phyloP scores from a whole-genome alignment of 352 stramenopile genomes.

The Aphanomyces invadans region DNA sequence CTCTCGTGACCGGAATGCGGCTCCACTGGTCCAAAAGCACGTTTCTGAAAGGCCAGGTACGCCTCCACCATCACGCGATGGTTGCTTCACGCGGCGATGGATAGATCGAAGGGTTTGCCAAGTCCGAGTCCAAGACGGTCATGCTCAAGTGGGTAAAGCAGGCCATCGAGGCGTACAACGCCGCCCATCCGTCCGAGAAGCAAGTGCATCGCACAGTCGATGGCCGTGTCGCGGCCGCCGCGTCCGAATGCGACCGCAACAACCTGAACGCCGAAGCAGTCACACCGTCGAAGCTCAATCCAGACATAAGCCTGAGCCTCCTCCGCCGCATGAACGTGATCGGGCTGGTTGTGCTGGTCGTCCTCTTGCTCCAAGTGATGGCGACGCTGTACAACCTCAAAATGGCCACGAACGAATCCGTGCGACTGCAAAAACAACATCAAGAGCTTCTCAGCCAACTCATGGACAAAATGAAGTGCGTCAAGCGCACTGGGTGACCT shows the following conservation, averaged over 20 bases:
- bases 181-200: background rate
- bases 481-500: background rate
- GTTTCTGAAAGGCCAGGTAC: conserved; percentile 82
- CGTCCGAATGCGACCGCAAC: background rate
- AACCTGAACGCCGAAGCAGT: background rate
- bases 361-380: conserved; percentile 7
- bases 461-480: conserved; percentile 7
- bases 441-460: conserved; percentile 5
- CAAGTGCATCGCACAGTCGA: background rate
- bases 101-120: conserved; percentile 25
- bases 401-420: background rate
- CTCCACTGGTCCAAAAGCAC: conserved; percentile 77
- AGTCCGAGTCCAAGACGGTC: conserved; percentile 15
- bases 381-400: conserved; percentile 8
- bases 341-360: background rate
- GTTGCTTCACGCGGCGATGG: background rate
- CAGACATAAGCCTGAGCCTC: background rate
- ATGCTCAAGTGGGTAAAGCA: conserved; percentile 22
- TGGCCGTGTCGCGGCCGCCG: background rate
- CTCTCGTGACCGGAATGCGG: conserved; percentile 54
- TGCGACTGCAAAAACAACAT: conserved; percentile 20
- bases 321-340: conserved; percentile 13
- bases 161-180: conserved; percentile 14
- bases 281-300: background rate
- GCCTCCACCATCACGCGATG: background rate